Evolutionary conservation across 495 filamentous ascomycete species (phyloP), one percentile per base, ranked within the genome.

Genomic region (Penicillium desertorum): DNA sequence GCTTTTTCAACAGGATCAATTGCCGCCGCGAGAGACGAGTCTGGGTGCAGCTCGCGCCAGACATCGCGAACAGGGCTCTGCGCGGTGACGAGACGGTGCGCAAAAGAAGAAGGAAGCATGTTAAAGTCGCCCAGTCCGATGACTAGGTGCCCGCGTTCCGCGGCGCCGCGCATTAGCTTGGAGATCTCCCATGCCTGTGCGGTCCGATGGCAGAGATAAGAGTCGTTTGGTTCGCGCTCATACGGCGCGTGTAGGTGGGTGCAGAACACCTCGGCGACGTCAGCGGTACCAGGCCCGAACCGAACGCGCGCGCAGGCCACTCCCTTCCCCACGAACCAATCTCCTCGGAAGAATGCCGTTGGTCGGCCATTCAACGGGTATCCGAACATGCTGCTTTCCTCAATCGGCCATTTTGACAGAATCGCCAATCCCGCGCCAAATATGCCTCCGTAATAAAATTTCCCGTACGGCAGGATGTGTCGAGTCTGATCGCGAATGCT

Each of bases 151-250:
- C 92, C 92, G 5, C 90, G 79, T 64, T 94, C 91, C 2, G 85
- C 82, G 12, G 95, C 94, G 20, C 84, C 89, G 5, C 91, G 86
- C 71, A 96, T 88, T 8, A 97, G 76, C 73, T 96, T 96, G 32
- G 92, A 81, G 46, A 98, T 91, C 73, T 98, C 90, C 94, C 94
- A 98, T n/a, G 94, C 88, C 71, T 98, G 94, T 0, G 94, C 90
- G 5, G 87, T 89, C 23, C 92, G 88, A 63, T 98, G 95, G 69
- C 88, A 91, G 22, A 91, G 65, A 68, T 98, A 97, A 23, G 88
- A 91, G 66, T 96, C 91, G 58, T 91, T 71, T 20, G 83, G 85
- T 65, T 90, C 84, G 43, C 78, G 75, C 66, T 94, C 89, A 68
- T 98, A 98, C 3, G 91, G 91, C 10, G 94, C 88, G 68, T 98